Percentiles rank a stretch among this genome's conserved stretches.
These are phyloP conservation scores for Trichosporon ovoides DNA, from an alignment of 1,284 basidiomycete species.

Conservation along the genomic window DNA sequence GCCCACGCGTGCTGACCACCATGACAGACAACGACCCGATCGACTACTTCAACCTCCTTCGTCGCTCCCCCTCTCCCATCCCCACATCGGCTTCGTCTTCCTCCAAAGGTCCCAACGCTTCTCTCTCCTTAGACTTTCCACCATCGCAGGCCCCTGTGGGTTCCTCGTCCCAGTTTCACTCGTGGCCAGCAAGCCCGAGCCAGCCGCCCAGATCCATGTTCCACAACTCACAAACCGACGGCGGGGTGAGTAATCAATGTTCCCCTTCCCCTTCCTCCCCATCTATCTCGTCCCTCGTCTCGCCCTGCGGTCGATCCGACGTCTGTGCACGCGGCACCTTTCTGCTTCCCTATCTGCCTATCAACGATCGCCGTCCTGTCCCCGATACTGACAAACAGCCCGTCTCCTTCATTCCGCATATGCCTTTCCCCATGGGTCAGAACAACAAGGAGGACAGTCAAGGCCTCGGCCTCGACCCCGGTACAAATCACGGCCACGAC, in stretches of 20 bases:
- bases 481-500: background rate
- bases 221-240: background rate
- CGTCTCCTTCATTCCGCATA: background rate
- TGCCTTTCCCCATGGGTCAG: slow-evolving; percentile 1
- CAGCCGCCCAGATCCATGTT: background rate
- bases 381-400: background rate
- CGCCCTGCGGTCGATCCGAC: too few relatives aligned
- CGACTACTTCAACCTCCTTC: background rate
- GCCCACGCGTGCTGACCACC: slow-evolving; percentile 3
- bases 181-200: slow-evolving; percentile 3
- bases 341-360: too few relatives aligned
- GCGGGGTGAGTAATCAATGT: slow-evolving; percentile 2
- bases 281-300: background rate
- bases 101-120: background rate
- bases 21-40: background rate
- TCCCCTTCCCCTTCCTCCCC: background rate
- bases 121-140: background rate
- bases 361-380: too few relatives aligned
- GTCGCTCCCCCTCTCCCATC: background rate
- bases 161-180: slow-evolving; percentile 1
- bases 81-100: background rate
- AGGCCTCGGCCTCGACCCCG: slow-evolving; percentile 1
- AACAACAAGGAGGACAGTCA: slow-evolving; percentile 1
- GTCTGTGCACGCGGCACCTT: too few relatives aligned
- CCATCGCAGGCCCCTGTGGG: background rate